These are phyloP conservation scores for Tripterygium wilfordii DNA, from an alignment of 177 flowering plant species.

Conservation along the genomic window DNA sequence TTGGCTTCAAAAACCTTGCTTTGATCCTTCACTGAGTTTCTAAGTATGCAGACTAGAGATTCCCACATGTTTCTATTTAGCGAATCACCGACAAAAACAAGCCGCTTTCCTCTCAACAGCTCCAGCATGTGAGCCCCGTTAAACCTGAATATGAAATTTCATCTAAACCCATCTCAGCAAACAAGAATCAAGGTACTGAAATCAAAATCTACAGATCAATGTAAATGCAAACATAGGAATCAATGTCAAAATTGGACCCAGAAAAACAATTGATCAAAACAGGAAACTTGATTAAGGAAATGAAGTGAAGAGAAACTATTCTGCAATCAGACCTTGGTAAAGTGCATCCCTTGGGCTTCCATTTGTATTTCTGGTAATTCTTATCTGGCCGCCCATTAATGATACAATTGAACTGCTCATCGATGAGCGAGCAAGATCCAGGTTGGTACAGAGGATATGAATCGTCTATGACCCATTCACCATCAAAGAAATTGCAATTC, in stretches of 20 bases:
- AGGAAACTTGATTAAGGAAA: no score
- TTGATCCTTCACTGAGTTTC: constrained; percentile 59
- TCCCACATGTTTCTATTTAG: constrained; percentile 99
- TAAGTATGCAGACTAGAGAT: constrained; percentile 80
- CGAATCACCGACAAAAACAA: constrained; percentile 95
- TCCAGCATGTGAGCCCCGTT: constrained; percentile 64
- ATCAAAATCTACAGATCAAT: not conserved
- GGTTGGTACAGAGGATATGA: constrained; percentile 80
- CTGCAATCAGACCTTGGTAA: constrained; percentile 35
- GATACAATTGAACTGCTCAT: constrained; percentile 77
- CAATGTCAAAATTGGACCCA: no score
- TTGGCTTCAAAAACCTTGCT: constrained; percentile 66
- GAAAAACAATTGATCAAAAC: no score
- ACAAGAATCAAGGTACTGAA: not conserved
- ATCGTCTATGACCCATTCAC: constrained; percentile 86
- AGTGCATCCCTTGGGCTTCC: constrained; percentile 86
- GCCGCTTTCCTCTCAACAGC: constrained; percentile 71
- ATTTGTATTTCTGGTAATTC: constrained; percentile 54
- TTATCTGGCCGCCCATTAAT: constrained; percentile 84
- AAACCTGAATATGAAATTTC: constrained; percentile 37
- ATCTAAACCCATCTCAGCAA: not conserved
- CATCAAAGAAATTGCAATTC: constrained; percentile 78
- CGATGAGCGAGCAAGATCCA: constrained; percentile 79
- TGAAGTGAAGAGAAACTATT: not conserved
- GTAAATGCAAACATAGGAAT: no score